These are phyloP conservation scores for Smithsoniella earleae DNA, from an alignment of 163 green algal genomes.

Conservation along the genomic window DNA sequence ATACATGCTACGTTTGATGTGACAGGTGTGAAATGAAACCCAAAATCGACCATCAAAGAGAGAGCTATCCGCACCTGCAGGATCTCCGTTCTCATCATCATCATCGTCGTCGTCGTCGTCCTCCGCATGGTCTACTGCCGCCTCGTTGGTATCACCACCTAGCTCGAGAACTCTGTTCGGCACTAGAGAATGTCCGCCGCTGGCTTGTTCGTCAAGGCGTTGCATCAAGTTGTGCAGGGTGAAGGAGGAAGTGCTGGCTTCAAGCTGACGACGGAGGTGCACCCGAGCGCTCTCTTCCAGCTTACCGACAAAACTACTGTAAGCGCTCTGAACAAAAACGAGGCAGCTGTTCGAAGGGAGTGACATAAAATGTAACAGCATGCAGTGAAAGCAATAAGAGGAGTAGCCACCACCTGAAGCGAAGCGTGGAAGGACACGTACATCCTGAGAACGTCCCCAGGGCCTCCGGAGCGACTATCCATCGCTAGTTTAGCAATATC, in stretches of 20 bases:
- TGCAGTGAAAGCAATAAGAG: background rate
- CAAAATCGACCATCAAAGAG: too few relatives aligned
- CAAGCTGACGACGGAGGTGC: slow-evolving; percentile 9
- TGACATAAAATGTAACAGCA: background rate
- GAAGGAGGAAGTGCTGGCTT: slow-evolving; percentile 22
- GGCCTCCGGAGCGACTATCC: slow-evolving; percentile 10
- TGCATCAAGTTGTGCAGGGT: slow-evolving; percentile 12
- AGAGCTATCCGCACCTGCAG: background rate
- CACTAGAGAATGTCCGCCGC: too few relatives aligned
- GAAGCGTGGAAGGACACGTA: slow-evolving; percentile 27
- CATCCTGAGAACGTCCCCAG: slow-evolving; percentile 2
- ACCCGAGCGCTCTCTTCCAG: slow-evolving; percentile 17
- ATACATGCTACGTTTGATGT: too few relatives aligned
- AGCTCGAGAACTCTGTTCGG: too few relatives aligned
- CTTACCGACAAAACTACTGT: slow-evolving; percentile 23
- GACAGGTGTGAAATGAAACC: too few relatives aligned
- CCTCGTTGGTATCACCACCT: too few relatives aligned
- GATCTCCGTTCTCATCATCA: background rate
- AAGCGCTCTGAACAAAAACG: slow-evolving; percentile 16
- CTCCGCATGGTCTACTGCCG: background rate
- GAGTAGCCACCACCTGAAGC: background rate
- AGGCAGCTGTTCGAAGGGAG: background rate
- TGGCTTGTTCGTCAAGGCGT: too few relatives aligned
- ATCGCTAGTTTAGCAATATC: slow-evolving; percentile 53
- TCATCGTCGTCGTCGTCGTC: background rate